Base-by-base conservation (phyloP, 805 yeast genomes). In the Dipodascus albidus region DNA sequence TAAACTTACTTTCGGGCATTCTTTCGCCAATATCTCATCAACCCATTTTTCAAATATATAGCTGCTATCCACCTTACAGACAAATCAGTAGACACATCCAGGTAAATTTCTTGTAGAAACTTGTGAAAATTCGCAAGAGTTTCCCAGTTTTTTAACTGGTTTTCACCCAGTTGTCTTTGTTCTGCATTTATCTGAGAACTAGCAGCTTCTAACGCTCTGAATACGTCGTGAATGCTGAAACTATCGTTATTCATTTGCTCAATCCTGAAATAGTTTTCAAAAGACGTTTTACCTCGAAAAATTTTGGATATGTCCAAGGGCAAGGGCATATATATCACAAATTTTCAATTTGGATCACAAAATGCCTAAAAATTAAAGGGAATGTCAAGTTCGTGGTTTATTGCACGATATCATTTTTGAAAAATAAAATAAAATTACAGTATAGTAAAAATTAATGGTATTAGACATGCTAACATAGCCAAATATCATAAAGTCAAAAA, bases 11-110 rank as follows among this genome's bases (percentile, higher is more conserved):
- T 70, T 33, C 74, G 69, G 19, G 87, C 73, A 0, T 87, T 74
- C 0, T 83, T 72, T 55, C 96, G 74, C 98, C 99, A 91, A 62
- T 80, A 80, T 63, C 78, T 80, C 17, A 87, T 96, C 20, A 88
- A 73, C 1, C 95, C 95, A 66, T 91, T 91, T 63, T 93, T 91
- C 67, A 91, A 81, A 58, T 85, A 85, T 47, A 91, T 91, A 1
- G 88, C 75, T 0, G 96, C 89, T 23, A 90, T 70, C 96, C 96
- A 89, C 61, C 98, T 73, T 4, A 81, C 71, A 55, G 85, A 86
- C 27, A 84, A 67, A 0, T 89, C 77, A 17, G 78, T 60, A 0
- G 80, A 74, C 2, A 73, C 63, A 57, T 86, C 83, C 53, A 80
- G 70, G 65, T 87, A 90, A 0, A 81, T 74, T 3, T 78, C 67